Percentiles rank a stretch among this genome's conserved stretches.
Conservation (phyloP, 495 filamentous ascomycete species). For the Xylaria castorea region DNA sequence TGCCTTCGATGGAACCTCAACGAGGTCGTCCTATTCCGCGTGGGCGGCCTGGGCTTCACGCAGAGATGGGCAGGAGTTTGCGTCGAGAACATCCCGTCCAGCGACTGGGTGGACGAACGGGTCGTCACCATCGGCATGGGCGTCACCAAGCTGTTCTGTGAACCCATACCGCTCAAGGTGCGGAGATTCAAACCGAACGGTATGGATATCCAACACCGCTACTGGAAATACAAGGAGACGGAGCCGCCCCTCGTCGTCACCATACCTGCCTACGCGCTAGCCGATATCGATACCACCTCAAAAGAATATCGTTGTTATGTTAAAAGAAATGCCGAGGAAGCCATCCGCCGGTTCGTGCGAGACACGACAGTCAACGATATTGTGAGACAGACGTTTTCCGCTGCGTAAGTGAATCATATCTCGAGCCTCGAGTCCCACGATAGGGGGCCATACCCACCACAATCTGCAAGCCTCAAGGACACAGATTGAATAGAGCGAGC, state of each 20-base stretch:
- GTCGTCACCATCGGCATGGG: conserved; percentile 40
- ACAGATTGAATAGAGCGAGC: not conserved
- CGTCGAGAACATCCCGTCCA: conserved; percentile 44
- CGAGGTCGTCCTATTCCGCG: conserved; percentile 45
- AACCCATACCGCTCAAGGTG: conserved; percentile 43
- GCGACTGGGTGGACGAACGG: conserved; percentile 33
- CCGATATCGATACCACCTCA: conserved; percentile 42
- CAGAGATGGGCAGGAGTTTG: conserved; percentile 46
- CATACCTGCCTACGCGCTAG: conserved; percentile 46
- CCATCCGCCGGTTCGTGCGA: conserved; percentile 30
- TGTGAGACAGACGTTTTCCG: conserved; percentile 32
- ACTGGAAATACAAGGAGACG: conserved; percentile 36
- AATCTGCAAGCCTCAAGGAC: not conserved
- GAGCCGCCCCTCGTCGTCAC: conserved; percentile 31
- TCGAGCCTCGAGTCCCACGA: not conserved
- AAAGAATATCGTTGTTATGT: conserved; percentile 44
- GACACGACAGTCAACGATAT: conserved; percentile 22
- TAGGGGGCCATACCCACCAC: not conserved
- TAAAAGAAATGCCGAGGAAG: conserved; percentile 31
- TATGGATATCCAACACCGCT: conserved; percentile 41
- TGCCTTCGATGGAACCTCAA: conserved; percentile 51
- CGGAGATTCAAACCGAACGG: conserved; percentile 41
- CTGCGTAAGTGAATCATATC: conserved; percentile 22
- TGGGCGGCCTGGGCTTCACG: conserved; percentile 48
- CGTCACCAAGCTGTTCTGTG: conserved; percentile 38